Evolutionary conservation across 495 filamentous ascomycete genomes (phyloP), one percentile per base, ranked within the genome.

Genomic region (Trichoderma erinaceum): DNA sequence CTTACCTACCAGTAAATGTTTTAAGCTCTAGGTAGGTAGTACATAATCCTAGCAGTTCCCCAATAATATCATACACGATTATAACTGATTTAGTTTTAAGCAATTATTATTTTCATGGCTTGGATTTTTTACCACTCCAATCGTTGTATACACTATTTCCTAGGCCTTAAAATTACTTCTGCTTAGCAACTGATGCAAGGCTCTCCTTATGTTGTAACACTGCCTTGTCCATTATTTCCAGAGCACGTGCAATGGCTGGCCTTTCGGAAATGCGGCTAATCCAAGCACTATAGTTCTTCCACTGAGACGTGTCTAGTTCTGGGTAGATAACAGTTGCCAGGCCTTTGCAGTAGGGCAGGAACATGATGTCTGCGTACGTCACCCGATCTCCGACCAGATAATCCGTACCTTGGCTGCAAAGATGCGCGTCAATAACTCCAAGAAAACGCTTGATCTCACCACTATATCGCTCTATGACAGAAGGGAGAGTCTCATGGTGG

Each of bases 321-420:
- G 63, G 63, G n/a, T 35, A 35, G n/a, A 65, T 21, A 18, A 29
- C 35, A 35, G 43, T 41, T 8, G n/a, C 27, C 29, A 65, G 15
- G 15, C 35, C 63, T 25, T n/a, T 41, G 35, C 35, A 21, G 35
- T 65, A 86, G 0, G 79, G 71, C 15, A 84, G 69, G 67, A 85
- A 87, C 16, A 75, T 69, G 44, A 85, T 65, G 68, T 86, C 85
- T 6, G 72, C 72, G 48, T 71, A 72, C 3, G 72, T 74, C 50
- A 72, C 67, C 25, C 85, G 86, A 66, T 83, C 77, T 16, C 84
- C 83, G 1, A 87, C 82, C 0, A 87, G 79, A 67, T 75, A 88
- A 1, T 72, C 69, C 0, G 67, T 68, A 2, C 58, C 67, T 23
- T 71, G 50, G 18, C 15, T 44, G 32, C 68, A 44, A 2, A 87